Base-by-base conservation (phyloP, 2,329 filamentous ascomycete species). In the Tolypocladium album region DNA sequence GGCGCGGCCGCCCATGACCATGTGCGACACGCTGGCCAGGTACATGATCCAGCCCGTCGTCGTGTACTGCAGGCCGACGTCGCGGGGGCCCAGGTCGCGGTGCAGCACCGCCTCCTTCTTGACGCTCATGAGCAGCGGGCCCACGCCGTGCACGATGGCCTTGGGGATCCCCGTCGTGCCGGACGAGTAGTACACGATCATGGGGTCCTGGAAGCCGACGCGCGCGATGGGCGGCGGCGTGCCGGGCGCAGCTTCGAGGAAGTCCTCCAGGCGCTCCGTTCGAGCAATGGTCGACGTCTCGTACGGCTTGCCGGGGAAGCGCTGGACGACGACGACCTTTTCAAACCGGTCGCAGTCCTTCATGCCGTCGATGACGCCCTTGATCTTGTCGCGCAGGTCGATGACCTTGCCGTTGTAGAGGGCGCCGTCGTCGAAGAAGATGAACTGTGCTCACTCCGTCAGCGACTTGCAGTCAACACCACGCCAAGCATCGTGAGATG, bases 11-110 rank as follows among this genome's bases (percentile, higher is more conserved):
- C 89, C 89, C 45, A 79, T 74, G 1, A 88, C 66, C 9, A 93
- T 76, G 4, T 79, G 76, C 24, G 79, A 77, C 0, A 90, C 76
- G 43, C 80, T 82, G 3, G 78, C 74, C 11, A 92, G 76, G 69
- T 93, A 94, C 90, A 96, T 95, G 73, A 96, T 94, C 90, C 90
- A 95, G 0, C 89, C 88, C 0, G 88, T 91, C 0, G 85, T 88
- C 1, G 85, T 84, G 68, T 81, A 84, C 70, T 85, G 81, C 60
- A 85, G 65, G 1, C 72, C 68, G 1, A 83, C 76, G 52, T 72
- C 75, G n/a, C 73, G 68, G 0, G 75, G 65, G 0, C 64, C 68
- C 4, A 73, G 60, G 36, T 76, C 74, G 56, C 80, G 76, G 67
- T 84, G 81, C 34, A 84, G 70, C 3, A 70, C 72, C 1, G 75